phyloP scores from a whole-genome alignment of 305 asterid genomes.

The Fraxinus ornus region DNA sequence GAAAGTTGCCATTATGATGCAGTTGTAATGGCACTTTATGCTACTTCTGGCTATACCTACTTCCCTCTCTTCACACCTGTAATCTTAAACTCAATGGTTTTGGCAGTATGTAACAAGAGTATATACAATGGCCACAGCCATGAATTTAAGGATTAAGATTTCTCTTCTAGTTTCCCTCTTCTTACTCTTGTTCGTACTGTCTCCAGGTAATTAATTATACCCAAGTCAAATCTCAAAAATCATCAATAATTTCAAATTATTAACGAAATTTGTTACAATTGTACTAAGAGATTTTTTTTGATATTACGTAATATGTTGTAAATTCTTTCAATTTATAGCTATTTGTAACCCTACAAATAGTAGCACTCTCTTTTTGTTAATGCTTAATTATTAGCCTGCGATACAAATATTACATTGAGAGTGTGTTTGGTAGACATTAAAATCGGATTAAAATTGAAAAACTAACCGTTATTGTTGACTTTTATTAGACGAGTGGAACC shows the following conservation, averaged over 20 bases:
- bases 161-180: constrained; percentile 17
- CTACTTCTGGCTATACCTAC: constrained; percentile 31
- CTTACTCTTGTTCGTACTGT: constrained; percentile 9
- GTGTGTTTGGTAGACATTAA: too few relatives aligned
- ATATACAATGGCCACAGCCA: constrained; percentile 8
- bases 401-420: neutral
- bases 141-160: constrained; percentile 19
- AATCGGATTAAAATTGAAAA: too few relatives aligned
- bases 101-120: neutral
- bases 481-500: too few relatives aligned
- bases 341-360: neutral
- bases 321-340: neutral
- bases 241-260: neutral
- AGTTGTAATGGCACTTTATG: neutral
- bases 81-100: neutral
- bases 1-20: neutral
- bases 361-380: neutral
- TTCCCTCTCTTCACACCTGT: neutral
- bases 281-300: neutral
- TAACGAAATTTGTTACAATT: neutral
- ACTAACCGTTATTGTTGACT: too few relatives aligned
- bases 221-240: neutral
- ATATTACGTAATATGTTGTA: too few relatives aligned
- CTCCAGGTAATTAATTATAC: constrained; percentile 23
- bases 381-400: neutral